Conservation (phyloP, 2,329 filamentous ascomycete species). For the Dactylellina parvicollis region DNA sequence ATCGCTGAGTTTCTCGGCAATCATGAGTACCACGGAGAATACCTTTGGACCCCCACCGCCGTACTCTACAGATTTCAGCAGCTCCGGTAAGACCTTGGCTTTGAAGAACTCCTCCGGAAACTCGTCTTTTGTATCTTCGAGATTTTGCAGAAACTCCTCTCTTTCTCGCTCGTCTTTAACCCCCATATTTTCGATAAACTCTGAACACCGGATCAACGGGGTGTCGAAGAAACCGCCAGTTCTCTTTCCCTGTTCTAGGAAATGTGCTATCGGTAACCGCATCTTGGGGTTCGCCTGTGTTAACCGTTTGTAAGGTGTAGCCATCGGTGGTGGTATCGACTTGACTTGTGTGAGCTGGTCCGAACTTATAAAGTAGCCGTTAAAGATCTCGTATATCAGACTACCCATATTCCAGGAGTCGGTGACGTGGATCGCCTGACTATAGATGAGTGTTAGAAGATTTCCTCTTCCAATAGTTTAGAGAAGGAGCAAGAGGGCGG, state of each 20-base stretch:
- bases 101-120: slow-evolving; percentile 99
- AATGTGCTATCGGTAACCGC: slow-evolving; percentile 82
- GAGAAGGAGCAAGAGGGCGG: slow-evolving; percentile 66
- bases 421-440: slow-evolving; percentile 67
- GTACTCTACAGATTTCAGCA: slow-evolving; percentile 99
- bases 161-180: slow-evolving; percentile 85
- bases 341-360: slow-evolving; percentile 88
- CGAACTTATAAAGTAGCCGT: slow-evolving; percentile 77
- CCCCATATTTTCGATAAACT: slow-evolving; percentile 91
- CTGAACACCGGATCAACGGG: slow-evolving; percentile 87
- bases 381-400: slow-evolving; percentile 90
- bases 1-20: slow-evolving; percentile 82
- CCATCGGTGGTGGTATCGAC: slow-evolving; percentile 85
- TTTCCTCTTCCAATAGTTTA: neutral
- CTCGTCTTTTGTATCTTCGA: slow-evolving; percentile 87
- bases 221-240: slow-evolving; percentile 90
- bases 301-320: slow-evolving; percentile 87
- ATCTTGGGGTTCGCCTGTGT: slow-evolving; percentile 90
- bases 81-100: slow-evolving; percentile 91
- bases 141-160: slow-evolving; percentile 83
- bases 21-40: slow-evolving; percentile 87
- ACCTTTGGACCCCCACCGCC: slow-evolving; percentile 94
- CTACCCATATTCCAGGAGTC: slow-evolving; percentile 89
- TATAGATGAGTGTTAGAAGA: slow-evolving; percentile 20
- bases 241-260: slow-evolving; percentile 87